Conservation (phyloP, 2,329 filamentous ascomycete genomes). For the Pestalotiopsis sp. region DNA sequence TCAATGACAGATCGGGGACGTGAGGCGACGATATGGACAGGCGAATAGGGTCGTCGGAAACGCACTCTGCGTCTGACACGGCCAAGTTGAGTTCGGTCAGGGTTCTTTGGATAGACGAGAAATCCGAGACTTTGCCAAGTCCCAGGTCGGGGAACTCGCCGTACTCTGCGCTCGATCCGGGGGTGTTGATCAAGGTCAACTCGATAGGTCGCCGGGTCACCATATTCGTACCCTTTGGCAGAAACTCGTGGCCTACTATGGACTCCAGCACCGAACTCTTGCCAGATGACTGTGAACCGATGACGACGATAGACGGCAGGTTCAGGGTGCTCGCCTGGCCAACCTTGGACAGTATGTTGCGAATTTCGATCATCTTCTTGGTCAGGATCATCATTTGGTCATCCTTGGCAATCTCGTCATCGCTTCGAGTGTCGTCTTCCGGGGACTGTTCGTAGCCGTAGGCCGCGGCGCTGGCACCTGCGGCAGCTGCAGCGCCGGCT, state of each 20-base stretch:
- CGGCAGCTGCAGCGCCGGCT: conserved; percentile 63
- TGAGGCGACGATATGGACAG: conserved; percentile 94
- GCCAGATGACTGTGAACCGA: conserved; percentile 96
- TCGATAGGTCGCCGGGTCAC: conserved; percentile 95
- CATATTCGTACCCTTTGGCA: conserved; percentile 99
- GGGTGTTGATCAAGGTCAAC: conserved; percentile 93
- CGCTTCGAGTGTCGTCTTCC: conserved; percentile 65
- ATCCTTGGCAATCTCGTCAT: conserved; percentile 74
- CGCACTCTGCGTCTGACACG: conserved; percentile 87
- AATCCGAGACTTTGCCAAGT: conserved; percentile 87
- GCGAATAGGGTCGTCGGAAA: conserved; percentile 95
- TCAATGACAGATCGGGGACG: conserved; percentile 92
- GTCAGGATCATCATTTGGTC: conserved; percentile 99
- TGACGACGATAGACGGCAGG: conserved; percentile 96
- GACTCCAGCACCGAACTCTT: conserved; percentile 97
- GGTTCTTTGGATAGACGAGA: conserved; percentile 88
- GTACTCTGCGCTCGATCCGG: conserved; percentile 83
- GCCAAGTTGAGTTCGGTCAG: conserved; percentile 93
- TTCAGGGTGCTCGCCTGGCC: conserved; percentile 89
- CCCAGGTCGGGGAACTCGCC: conserved; percentile 95
- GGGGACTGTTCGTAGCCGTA: conserved; percentile 75
- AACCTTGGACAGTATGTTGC: conserved; percentile 86
- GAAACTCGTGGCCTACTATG: conserved; percentile 95
- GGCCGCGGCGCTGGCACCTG: conserved; percentile 73
- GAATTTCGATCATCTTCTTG: conserved; percentile 99